Conservation (phyloP, 495 filamentous ascomycete genomes). For the Hypomontagnella submonticulosa region DNA sequence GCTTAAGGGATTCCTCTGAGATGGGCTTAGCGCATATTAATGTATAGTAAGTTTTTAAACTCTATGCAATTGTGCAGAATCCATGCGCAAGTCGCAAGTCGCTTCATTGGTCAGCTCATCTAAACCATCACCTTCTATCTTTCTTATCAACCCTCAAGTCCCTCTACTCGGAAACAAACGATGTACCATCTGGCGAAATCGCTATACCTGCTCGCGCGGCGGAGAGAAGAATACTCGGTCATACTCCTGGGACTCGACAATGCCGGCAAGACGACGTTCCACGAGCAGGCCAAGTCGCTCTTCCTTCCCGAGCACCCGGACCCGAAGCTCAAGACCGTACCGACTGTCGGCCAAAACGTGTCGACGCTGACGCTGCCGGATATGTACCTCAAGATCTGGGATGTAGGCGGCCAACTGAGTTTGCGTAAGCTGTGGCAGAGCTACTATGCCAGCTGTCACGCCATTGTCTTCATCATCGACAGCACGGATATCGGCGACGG, state of each 20-base stretch:
- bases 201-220: conserved; percentile 91
- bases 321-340: conserved; percentile 79
- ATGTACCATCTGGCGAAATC: conserved; percentile 98
- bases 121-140: conserved; percentile 26
- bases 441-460: conserved; percentile 93
- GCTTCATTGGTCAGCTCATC: conserved; percentile 31
- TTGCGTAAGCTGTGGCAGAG: conserved; percentile 94
- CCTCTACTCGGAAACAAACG: conserved; percentile 6
- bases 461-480: conserved; percentile 97
- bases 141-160: conserved; percentile 8
- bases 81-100: background rate
- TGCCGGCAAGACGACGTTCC: conserved; percentile 97
- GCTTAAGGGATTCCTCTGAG: background rate
- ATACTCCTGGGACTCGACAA: conserved; percentile 97
- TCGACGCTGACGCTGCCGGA: conserved; percentile 85
- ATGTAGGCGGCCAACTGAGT: conserved; percentile 91
- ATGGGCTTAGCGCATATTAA: background rate
- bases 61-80: background rate
- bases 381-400: conserved; percentile 98
- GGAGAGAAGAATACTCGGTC: conserved; percentile 99
- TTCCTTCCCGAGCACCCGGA: conserved; percentile 74
- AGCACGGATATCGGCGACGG: conserved; percentile 88
- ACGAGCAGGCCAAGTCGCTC: conserved; percentile 91
- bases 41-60: background rate
- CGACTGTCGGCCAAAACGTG: conserved; percentile 97